A percentile compares a stretch with the other conserved stretches of the same genome.
Evolutionary conservation across 2,329 filamentous ascomycete species (phyloP).

Genomic region (Beauveria scarabaeidicola): DNA sequence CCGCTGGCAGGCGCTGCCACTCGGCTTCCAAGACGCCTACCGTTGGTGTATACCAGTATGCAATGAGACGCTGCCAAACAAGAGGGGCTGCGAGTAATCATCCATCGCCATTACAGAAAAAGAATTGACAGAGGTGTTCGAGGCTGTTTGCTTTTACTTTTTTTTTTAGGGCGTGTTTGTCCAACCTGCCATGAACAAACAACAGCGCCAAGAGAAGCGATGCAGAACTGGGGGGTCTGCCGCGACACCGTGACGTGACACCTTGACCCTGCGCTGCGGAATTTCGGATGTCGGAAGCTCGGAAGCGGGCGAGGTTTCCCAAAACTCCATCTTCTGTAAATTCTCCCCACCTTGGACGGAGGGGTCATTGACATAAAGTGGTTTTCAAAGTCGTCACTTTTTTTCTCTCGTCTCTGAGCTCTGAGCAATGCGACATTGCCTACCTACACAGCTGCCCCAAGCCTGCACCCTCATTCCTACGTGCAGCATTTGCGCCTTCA

Average conservation of each 20-base stretch:
- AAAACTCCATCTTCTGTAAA: background rate
- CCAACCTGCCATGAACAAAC: no score
- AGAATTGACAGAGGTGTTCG: no score
- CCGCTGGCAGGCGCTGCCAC: no score
- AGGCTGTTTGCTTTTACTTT: no score
- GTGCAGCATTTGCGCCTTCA: background rate
- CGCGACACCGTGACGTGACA: no score
- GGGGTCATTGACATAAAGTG: constrained; percentile 14
- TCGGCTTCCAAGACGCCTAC: no score
- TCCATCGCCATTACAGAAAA: no score
- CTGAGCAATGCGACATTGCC: background rate
- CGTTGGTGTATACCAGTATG: background rate
- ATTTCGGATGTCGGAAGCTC: constrained; percentile 8
- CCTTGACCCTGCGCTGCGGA: background rate
- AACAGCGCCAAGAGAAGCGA: no score
- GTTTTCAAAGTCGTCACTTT: constrained; percentile 5
- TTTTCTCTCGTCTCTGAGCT: background rate
- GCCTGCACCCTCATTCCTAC: background rate
- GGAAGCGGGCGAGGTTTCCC: background rate
- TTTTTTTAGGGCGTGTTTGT: no score
- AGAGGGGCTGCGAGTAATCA: no score
- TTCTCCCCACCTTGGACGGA: constrained; percentile 17
- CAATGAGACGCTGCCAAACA: background rate
- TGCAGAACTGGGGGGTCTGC: no score
- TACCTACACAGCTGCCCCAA: background rate